Base-by-base conservation (phyloP, 2,329 filamentous ascomycete genomes). In the Leptographium radiaticola region DNA sequence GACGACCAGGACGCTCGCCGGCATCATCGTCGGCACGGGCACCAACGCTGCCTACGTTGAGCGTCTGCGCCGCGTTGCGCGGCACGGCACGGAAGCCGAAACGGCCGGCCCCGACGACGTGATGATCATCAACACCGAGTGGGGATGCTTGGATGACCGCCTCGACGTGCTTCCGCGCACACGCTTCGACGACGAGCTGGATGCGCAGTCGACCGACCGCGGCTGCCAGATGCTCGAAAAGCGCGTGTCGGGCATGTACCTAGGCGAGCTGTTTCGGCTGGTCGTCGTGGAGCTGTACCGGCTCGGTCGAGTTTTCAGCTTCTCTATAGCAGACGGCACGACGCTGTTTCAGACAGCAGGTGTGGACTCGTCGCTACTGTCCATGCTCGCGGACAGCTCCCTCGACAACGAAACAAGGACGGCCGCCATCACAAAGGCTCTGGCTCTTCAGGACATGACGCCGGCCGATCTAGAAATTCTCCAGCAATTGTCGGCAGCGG, bases 211-310 rank as follows among this genome's bases (percentile, higher is more conserved):
- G 59, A 81, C 87, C 60, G 96, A 98, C 68, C 89, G 89, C 0
- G 91, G 93, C 18, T 81, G 93, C 57, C 93, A 98, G 67, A 95
- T 96, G 87, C 96, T 97, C 64, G 93, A 98, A 73, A 98, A 98
- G 77, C 86, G 90, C 48, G 85, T 97, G n/a, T 95, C 89, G 0
- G 93, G 93, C 65, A 95, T 97, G 91, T 98, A 96, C 71, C 70
- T 98, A 45, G 93, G 93, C 52, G 93, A 98, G 68, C 89, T 97
- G 57, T 77, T 95, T 53, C 85, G 93, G 52, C 77, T 88, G 49
- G 83, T 84, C 18, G 71, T 95, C 20, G 66, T 91, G 49, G 76
- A 81, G 15, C 74, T 81, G 20, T 38, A 31, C 18, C 40, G 15
- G 25, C 30, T 31, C 25, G 31, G 12, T 6, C 13, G 15, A 7